Evolutionary conservation across 2,329 filamentous ascomycete species (phyloP), one percentile per base, ranked within the genome.

Genomic region (Neofusicoccum kwambonambiense): DNA sequence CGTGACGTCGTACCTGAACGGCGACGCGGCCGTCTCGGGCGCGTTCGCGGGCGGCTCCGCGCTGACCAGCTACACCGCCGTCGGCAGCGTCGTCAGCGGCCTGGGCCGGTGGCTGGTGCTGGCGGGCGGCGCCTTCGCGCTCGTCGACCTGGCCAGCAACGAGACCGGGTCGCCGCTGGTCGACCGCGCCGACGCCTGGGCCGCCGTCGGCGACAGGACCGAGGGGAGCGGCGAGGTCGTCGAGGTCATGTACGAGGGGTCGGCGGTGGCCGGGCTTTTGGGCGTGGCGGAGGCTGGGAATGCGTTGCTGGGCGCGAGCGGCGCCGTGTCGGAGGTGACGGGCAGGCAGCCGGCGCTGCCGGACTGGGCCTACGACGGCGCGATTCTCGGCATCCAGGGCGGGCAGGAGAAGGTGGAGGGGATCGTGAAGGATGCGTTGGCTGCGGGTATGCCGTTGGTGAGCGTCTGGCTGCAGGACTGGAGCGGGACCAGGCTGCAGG

Each of bases 401-500:
- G 75, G 75, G 1, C 73, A 77, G 64, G 66, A 67, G 15, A 77
- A 77, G 68, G 75, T 77, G 31, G 72, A 75, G 37, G 50, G 66
- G 0, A 76, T 77, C 49, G 72, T 77, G n/a, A 51, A 73, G 35
- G 68, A 73, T 51, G 75, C 75, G 11, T 64, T 75, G 1, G 63
- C 70, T 11, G 64, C 71, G 15, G 67, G 68, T 8, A 74, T 72
- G 49, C 75, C 75, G 4, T 72, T 77, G 52, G 75, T 74, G 8
- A 73, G 68, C 19, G 75, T 77, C 4, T 77, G 75, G 75, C 68
- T 77, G 15, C 75, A 77, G 62, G 75, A 77, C 64, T 77, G 75
- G 76, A 73, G 69, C 39, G 75, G 75, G 1, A 77, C 75, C 8
- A 74, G 76, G 51, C 65, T 69, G 7, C 76, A 78, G 60, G 66